A percentile compares a stretch with the other conserved stretches of the same genome.
Evolutionary conservation across 192 early-diverging fungal genomes (phyloP).

Genomic region (Podila minutissima): DNA sequence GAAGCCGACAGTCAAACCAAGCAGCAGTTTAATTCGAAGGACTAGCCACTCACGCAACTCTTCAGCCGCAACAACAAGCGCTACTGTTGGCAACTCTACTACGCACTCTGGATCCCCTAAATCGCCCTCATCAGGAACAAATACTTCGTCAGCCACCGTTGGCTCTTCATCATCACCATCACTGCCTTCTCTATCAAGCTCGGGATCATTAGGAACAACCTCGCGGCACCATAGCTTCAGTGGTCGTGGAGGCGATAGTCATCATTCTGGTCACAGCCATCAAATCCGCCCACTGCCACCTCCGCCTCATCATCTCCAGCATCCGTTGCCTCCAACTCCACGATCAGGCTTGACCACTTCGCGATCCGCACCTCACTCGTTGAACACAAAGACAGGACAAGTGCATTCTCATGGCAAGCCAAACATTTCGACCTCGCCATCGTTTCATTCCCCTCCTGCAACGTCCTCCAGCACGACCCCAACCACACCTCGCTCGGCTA

Average conservation of each 20-base stretch:
- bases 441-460: not conserved
- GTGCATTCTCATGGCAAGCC: not conserved
- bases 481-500: not conserved
- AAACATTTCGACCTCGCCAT: conserved; percentile 5
- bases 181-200: conserved; percentile 3
- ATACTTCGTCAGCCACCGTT: not conserved
- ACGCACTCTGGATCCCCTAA: not conserved
- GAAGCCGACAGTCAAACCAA: conserved; percentile 11
- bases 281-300: conserved; percentile 15
- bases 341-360: conserved; percentile 3
- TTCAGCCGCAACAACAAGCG: conserved; percentile 8
- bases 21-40: not conserved
- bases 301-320: conserved; percentile 17
- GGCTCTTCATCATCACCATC: conserved; percentile 8
- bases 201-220: not conserved
- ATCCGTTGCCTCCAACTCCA: conserved; percentile 16
- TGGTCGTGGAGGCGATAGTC: not conserved
- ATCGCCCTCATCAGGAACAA: not conserved
- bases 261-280: conserved; percentile 2
- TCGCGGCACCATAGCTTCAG: conserved; percentile 7
- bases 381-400: not conserved
- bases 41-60: conserved; percentile 26
- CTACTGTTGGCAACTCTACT: not conserved
- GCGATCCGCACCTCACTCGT: not conserved
- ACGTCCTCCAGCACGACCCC: not conserved